These are phyloP conservation scores for Trichophyton schoenleinii DNA, from an alignment of 2,329 filamentous ascomycete species.

Conservation along the genomic window DNA sequence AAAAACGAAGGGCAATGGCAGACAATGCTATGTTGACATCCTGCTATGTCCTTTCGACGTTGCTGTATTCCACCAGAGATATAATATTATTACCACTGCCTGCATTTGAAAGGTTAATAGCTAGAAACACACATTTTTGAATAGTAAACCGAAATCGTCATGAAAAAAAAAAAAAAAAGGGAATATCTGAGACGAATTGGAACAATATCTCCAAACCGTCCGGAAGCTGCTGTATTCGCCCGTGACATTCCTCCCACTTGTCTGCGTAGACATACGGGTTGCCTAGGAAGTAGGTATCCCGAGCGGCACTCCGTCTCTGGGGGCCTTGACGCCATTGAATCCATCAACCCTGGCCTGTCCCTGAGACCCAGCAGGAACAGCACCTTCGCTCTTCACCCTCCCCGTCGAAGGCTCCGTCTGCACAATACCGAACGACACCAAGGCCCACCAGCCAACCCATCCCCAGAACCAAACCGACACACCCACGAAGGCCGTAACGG, in stretches of 20 bases:
- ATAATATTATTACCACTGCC: background rate
- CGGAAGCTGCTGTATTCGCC: background rate
- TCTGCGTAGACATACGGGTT: background rate
- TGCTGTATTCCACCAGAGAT: background rate
- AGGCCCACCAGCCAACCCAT: slow-evolving; percentile 40
- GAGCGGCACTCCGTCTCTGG: background rate
- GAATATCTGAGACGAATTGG: background rate
- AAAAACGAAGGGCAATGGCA: too few species aligned
- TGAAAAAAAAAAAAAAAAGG: background rate
- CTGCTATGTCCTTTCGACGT: background rate
- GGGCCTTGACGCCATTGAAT: background rate
- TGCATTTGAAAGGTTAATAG: background rate
- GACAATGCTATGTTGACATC: too few species aligned
- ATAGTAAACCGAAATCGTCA: background rate
- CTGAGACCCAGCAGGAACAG: background rate
- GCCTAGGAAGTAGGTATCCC: background rate
- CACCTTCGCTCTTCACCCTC: background rate
- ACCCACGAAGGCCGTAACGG: slow-evolving; percentile 51
- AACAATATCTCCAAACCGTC: background rate
- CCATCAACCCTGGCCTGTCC: background rate
- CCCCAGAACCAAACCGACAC: slow-evolving; percentile 55
- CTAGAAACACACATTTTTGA: background rate
- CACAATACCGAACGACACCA: slow-evolving; percentile 9
- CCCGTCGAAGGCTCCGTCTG: background rate
- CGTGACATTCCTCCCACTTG: background rate